phyloP scores from a whole-genome alignment of 2,329 filamentous ascomycete genomes.

The Venturia carpophila region DNA sequence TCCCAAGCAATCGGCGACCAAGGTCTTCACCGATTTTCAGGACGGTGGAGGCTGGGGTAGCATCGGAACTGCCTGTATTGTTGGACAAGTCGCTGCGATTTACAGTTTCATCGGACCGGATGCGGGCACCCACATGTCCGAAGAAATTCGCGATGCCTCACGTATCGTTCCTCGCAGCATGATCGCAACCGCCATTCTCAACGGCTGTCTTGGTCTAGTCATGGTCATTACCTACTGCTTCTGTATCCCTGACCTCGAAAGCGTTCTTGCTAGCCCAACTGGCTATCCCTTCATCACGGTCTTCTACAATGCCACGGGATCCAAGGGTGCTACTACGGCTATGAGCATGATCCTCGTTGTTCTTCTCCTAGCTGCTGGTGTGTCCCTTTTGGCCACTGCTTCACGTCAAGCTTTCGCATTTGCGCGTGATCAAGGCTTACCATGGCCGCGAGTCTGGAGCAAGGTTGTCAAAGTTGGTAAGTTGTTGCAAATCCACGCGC shows the following conservation, averaged over 20 bases:
- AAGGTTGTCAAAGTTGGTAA: conserved; percentile 26
- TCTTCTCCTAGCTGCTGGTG: conserved; percentile 26
- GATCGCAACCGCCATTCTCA: conserved; percentile 30
- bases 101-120: conserved; percentile 19
- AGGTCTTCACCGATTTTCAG: conserved; percentile 25
- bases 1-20: conserved; percentile 22
- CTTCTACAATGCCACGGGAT: conserved; percentile 22
- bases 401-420: conserved; percentile 32
- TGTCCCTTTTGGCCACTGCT: conserved; percentile 27
- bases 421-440: conserved; percentile 30
- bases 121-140: conserved; percentile 21
- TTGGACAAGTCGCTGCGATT: conserved; percentile 18
- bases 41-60: conserved; percentile 24
- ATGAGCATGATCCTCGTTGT: conserved; percentile 26
- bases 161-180: conserved; percentile 34
- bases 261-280: conserved; percentile 12
- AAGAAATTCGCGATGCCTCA: conserved; percentile 30
- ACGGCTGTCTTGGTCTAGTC: conserved; percentile 18
- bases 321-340: conserved; percentile 22
- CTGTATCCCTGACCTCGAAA: conserved; percentile 17
- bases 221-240: conserved; percentile 32
- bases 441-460: conserved; percentile 23
- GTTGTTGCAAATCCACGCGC: conserved; percentile 26
- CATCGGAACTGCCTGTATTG: conserved; percentile 24
- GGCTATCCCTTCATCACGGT: conserved; percentile 25